A percentile compares a stretch with the other conserved stretches of the same genome.
These are phyloP conservation scores for Aspergillus luchuensis DNA, from an alignment of 2,329 filamentous ascomycete species.

Conservation along the genomic window DNA sequence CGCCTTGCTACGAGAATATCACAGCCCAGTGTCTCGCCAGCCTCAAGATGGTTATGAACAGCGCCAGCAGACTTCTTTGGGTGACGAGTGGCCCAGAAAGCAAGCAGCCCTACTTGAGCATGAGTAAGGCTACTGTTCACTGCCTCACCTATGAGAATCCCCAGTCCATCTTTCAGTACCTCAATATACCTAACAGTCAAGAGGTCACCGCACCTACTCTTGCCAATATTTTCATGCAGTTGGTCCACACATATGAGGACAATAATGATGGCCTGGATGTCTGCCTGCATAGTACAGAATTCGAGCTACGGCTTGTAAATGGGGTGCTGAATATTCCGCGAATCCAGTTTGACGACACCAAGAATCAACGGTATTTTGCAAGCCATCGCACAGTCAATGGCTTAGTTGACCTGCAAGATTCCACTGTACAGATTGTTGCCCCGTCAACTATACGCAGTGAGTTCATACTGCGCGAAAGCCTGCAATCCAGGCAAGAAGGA, in stretches of 20 bases:
- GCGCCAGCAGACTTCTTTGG: constrained; percentile 4
- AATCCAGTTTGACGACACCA: background rate
- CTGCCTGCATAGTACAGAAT: background rate
- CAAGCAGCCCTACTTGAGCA: background rate
- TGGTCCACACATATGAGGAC: background rate
- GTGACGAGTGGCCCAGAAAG: constrained; percentile 9
- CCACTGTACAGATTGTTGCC: background rate
- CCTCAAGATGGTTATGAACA: background rate
- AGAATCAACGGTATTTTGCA: background rate
- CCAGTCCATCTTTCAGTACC: constrained; percentile 1
- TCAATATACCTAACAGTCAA: background rate
- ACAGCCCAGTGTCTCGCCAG: background rate
- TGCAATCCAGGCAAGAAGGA: background rate
- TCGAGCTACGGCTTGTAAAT: background rate
- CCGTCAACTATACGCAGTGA: background rate
- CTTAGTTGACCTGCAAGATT: background rate
- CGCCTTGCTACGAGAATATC: background rate
- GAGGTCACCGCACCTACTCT: background rate
- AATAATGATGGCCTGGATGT: background rate
- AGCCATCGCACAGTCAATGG: background rate
- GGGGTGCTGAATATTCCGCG: background rate
- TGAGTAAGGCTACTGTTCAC: constrained; percentile 7
- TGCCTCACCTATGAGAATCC: constrained; percentile 6
- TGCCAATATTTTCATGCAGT: background rate
- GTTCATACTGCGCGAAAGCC: background rate